Percentiles rank a stretch among this genome's conserved stretches.
These are phyloP conservation scores for Clavulina sp. DNA, from an alignment of 768 basidiomycete species.

Conservation along the genomic window DNA sequence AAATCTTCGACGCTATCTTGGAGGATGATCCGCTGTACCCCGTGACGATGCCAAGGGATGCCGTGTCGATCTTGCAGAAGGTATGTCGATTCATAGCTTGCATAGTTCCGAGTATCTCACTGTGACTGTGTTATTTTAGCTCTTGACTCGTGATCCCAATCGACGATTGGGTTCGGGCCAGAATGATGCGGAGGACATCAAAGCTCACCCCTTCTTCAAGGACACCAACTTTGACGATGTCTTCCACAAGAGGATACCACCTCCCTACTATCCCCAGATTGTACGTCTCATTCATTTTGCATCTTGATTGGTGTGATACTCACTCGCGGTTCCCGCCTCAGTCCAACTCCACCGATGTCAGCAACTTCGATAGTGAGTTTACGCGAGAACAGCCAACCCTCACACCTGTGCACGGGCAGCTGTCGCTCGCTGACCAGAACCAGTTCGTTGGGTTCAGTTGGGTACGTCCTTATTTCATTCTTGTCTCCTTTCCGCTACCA, in stretches of 20 bases:
- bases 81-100: constrained; percentile 33
- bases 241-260: constrained; percentile 90
- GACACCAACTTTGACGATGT: constrained; percentile 96
- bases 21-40: constrained; percentile 98
- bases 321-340: constrained; percentile 8
- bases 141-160: constrained; percentile 78
- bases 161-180: constrained; percentile 85
- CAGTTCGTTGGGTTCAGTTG: constrained; percentile 98
- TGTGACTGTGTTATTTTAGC: constrained; percentile 30
- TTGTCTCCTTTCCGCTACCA: background rate
- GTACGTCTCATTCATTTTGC: constrained; percentile 22
- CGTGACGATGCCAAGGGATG: constrained; percentile 97
- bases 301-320: constrained; percentile 9
- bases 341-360: constrained; percentile 16
- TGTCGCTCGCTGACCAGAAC: constrained; percentile 76
- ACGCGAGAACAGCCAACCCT: constrained; percentile 92
- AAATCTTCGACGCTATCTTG: constrained; percentile 97
- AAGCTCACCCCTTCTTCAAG: constrained; percentile 95
- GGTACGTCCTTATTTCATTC: constrained; percentile 25
- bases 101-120: background rate
- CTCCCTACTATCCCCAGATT: constrained; percentile 93
- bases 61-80: constrained; percentile 89
- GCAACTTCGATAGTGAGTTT: constrained; percentile 95
- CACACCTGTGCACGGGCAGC: constrained; percentile 89
- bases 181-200: constrained; percentile 92